Percentiles rank a stretch among this genome's conserved stretches.
phyloP scores from a whole-genome alignment of 495 filamentous ascomycete species.

The Daldinia childiae region DNA sequence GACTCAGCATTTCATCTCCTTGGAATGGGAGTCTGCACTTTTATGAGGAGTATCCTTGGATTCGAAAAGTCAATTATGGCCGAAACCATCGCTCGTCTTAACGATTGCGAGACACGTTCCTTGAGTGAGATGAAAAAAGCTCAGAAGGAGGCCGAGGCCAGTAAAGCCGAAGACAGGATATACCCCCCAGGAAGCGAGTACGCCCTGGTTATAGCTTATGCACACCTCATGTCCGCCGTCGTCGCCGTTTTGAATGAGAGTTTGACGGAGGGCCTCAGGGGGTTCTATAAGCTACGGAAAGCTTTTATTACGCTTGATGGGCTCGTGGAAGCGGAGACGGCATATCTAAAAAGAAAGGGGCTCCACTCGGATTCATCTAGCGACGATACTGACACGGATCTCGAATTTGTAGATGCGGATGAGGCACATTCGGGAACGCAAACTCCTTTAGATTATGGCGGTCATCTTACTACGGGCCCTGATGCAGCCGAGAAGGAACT shows the following conservation, averaged over 20 bases:
- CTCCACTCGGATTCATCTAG: conserved; percentile 22
- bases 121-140: conserved; percentile 80
- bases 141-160: conserved; percentile 61
- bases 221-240: conserved; percentile 89
- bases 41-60: conserved; percentile 86
- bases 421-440: conserved; percentile 44
- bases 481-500: conserved; percentile 28
- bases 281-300: conserved; percentile 92
- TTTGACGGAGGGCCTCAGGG: conserved; percentile 87
- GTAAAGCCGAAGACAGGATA: conserved; percentile 52
- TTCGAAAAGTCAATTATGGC: conserved; percentile 96
- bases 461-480: conserved; percentile 30
- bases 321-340: conserved; percentile 64
- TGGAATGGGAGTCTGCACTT: conserved; percentile 80
- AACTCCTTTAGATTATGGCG: conserved; percentile 39
- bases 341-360: conserved; percentile 51
- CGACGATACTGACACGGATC: conserved; percentile 42
- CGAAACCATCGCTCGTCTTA: conserved; percentile 77
- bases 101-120: conserved; percentile 81
- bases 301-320: conserved; percentile 85
- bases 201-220: conserved; percentile 75
- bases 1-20: conserved; percentile 93
- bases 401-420: conserved; percentile 46
- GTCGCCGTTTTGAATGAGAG: conserved; percentile 91
- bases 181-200: conserved; percentile 89